Conservation (phyloP, 345 rosid genomes). For the Arabis alpina region DNA sequence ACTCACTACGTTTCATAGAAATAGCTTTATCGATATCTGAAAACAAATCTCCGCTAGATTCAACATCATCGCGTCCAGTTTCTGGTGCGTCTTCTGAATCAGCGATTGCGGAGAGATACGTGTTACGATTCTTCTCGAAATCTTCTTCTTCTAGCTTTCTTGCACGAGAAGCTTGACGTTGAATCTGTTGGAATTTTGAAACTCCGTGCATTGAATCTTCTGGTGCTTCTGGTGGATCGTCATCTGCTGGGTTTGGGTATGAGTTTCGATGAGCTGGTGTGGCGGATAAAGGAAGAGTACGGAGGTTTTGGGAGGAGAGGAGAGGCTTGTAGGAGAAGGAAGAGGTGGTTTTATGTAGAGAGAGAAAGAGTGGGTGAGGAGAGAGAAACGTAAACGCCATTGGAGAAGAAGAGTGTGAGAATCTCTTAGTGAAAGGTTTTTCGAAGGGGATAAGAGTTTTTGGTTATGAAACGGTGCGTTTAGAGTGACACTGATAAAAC, state of each 20-base stretch:
- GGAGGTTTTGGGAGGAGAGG: slow-evolving; percentile 28
- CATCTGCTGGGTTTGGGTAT: slow-evolving; percentile 66
- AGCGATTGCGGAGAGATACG: slow-evolving; percentile 78
- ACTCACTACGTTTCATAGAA: slow-evolving; percentile 75
- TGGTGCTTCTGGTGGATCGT: slow-evolving; percentile 91
- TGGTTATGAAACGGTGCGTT: slow-evolving; percentile 24
- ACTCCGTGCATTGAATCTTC: slow-evolving; percentile 85
- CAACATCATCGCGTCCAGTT: slow-evolving; percentile 27
- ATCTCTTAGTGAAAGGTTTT: slow-evolving; percentile 40
- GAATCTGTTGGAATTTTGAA: slow-evolving; percentile 73
- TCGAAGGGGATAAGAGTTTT: slow-evolving; percentile 46
- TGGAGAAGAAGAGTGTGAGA: slow-evolving; percentile 19
- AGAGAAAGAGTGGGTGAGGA: slow-evolving; percentile 44
- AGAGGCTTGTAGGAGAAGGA: slow-evolving; percentile 42
- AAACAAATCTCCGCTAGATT: slow-evolving; percentile 68
- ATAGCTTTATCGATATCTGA: slow-evolving; percentile 89
- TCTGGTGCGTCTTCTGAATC: slow-evolving; percentile 65
- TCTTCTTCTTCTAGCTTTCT: slow-evolving; percentile 77
- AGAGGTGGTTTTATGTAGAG: slow-evolving; percentile 41
- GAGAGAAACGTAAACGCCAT: slow-evolving; percentile 51
- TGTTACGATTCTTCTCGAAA: slow-evolving; percentile 68
- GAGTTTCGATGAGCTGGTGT: slow-evolving; percentile 56
- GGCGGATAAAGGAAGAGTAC: slow-evolving; percentile 29
- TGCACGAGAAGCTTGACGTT: slow-evolving; percentile 71
- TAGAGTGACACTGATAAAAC: neutral